Conservation (phyloP, 805 yeast species). For the Saturnispora halmiae region DNA sequence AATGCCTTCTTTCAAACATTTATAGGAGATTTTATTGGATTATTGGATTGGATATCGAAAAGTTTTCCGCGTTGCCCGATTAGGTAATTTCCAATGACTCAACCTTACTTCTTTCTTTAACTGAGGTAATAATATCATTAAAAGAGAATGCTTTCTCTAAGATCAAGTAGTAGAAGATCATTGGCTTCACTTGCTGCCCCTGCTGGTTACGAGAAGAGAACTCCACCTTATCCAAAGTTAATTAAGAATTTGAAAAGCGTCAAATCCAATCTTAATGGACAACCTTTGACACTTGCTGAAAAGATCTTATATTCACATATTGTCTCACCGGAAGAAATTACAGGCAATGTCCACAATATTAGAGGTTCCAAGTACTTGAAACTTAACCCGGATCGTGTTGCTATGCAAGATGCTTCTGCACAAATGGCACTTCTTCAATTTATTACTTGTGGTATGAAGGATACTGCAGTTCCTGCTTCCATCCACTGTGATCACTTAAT, state of each 20-base stretch:
- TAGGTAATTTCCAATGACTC: slow-evolving; percentile 2
- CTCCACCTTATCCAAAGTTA: slow-evolving; percentile 83
- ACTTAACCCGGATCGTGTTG: slow-evolving; percentile 95
- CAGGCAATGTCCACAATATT: slow-evolving; percentile 33
- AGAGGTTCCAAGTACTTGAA: slow-evolving; percentile 90
- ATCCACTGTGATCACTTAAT: slow-evolving; percentile 97
- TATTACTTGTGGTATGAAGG: slow-evolving; percentile 89
- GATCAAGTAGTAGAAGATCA: neutral
- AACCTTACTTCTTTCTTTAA: neutral
- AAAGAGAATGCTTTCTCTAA: neutral
- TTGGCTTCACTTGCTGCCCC: slow-evolving; percentile 32
- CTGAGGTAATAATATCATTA: too few relatives aligned
- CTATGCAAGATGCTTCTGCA: slow-evolving; percentile 98
- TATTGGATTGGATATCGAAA: neutral
- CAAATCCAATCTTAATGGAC: slow-evolving; percentile 25
- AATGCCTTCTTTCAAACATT: too few relatives aligned
- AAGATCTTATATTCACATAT: slow-evolving; percentile 91
- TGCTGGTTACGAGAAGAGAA: slow-evolving; percentile 51
- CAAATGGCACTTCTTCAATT: slow-evolving; percentile 97
- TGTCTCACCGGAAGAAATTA: slow-evolving; percentile 84
- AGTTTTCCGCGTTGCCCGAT: slow-evolving; percentile 6
- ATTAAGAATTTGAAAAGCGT: slow-evolving; percentile 46
- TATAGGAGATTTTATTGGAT: too few relatives aligned
- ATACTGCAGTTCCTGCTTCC: slow-evolving; percentile 89
- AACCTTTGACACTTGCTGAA: slow-evolving; percentile 90